Conservation (phyloP, 2,329 filamentous ascomycete species). For the Aspergillus pseudoglaucus region DNA sequence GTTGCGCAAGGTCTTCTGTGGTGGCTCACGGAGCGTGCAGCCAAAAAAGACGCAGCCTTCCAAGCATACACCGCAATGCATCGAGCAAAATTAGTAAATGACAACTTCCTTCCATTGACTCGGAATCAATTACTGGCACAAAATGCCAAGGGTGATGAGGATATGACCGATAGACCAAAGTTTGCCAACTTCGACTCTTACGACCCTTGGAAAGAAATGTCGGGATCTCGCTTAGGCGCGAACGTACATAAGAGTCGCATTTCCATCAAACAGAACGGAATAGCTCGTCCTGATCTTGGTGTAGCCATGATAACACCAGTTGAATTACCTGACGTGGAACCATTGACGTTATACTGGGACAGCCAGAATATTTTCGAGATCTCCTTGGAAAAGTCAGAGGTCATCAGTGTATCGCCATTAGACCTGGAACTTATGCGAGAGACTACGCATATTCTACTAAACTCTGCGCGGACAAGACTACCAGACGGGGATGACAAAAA, state of each 20-base stretch:
- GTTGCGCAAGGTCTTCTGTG: conserved; percentile 42
- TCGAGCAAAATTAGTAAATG: conserved; percentile 63
- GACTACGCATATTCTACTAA: no score
- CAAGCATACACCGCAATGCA: conserved; percentile 69
- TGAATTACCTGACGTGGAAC: conserved; percentile 9
- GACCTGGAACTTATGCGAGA: no score
- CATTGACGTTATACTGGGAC: conserved; percentile 26
- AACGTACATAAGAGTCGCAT: conserved; percentile 18
- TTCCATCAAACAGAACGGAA: conserved; percentile 10
- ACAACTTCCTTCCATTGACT: conserved; percentile 63
- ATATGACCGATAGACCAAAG: conserved; percentile 8
- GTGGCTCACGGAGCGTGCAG: conserved; percentile 69
- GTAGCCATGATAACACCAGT: conserved; percentile 18
- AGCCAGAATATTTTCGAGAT: conserved; percentile 14
- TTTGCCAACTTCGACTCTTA: conserved; percentile 20
- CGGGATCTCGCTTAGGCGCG: conserved; percentile 19
- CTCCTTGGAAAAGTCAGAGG: conserved; percentile 11
- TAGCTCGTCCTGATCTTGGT: conserved; percentile 7
- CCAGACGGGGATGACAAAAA: no score
- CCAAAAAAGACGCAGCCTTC: conserved; percentile 75
- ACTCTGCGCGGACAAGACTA: no score
- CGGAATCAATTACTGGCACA: conserved; percentile 22
- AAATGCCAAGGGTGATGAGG: conserved; percentile 4
- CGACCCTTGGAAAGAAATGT: conserved; percentile 25
- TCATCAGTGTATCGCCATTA: no score